Evolutionary conservation across 176 grass and related monocot species (phyloP).

Genomic region (Oryza meridionalis): DNA sequence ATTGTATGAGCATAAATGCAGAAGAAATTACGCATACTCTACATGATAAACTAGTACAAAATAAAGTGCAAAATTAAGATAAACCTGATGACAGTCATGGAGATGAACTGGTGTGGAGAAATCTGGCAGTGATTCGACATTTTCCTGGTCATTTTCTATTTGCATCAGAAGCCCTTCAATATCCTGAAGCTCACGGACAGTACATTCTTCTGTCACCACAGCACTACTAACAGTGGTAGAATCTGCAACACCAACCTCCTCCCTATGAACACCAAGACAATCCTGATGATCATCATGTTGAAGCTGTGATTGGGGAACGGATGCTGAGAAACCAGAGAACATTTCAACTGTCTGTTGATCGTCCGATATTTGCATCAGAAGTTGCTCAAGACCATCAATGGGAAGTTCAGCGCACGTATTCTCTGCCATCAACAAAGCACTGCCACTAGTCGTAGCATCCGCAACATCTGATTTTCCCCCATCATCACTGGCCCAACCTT

Average conservation of each 20-base stretch:
- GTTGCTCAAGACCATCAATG: constrained; percentile 55
- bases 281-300: constrained; percentile 18
- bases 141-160: constrained; percentile 52
- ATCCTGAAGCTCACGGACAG: constrained; percentile 42
- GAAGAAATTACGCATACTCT: not conserved
- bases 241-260: constrained; percentile 30
- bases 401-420: constrained; percentile 43
- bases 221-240: constrained; percentile 10
- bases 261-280: constrained; percentile 21
- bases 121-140: constrained; percentile 11
- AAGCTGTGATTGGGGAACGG: constrained; percentile 27
- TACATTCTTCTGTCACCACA: constrained; percentile 7
- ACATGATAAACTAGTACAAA: constrained; percentile 11
- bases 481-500: not conserved
- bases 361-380: constrained; percentile 65
- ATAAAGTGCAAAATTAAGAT: constrained; percentile 14
- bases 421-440: not conserved
- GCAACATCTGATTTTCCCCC: not conserved
- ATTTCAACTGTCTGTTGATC: constrained; percentile 41
- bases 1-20: not conserved
- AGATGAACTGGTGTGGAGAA: constrained; percentile 23
- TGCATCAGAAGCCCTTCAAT: constrained; percentile 67
- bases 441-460: not conserved
- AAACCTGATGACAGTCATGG: constrained; percentile 26
- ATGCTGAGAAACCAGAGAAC: constrained; percentile 12